Percentiles rank a stretch among this genome's conserved stretches.
Conservation (phyloP, 2,329 filamentous ascomycete species). For the Dactylellina leptospora region DNA sequence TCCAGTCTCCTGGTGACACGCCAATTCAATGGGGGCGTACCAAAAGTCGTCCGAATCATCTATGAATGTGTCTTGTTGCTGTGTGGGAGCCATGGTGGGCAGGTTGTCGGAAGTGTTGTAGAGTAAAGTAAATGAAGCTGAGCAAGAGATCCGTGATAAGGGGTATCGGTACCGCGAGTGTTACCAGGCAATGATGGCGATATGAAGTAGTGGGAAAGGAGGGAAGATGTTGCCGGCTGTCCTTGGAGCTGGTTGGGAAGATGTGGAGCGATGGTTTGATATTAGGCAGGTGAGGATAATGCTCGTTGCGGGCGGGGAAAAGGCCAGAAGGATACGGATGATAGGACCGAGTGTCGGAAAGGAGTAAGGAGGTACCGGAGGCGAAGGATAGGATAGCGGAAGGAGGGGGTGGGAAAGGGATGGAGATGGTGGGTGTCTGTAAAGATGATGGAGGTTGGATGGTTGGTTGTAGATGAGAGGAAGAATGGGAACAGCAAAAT, state of each 20-base stretch:
- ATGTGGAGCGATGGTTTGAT: neutral
- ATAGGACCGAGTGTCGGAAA: neutral
- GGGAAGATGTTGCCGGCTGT: neutral
- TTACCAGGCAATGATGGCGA: neutral
- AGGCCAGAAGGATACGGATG: constrained; percentile 3
- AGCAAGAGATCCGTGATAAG: neutral
- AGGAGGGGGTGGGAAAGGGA: neutral
- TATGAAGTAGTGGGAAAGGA: neutral
- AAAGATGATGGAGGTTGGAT: constrained; percentile 5
- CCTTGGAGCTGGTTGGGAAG: neutral
- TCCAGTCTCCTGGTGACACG: neutral
- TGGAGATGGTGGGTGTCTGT: neutral
- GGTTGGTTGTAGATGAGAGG: constrained; percentile 1
- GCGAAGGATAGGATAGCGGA: neutral
- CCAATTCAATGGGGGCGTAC: constrained; percentile 62
- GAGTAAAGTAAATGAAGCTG: neutral
- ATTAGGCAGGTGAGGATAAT: neutral
- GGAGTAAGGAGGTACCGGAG: neutral
- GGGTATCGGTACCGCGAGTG: constrained; percentile 5
- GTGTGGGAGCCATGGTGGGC: constrained; percentile 67
- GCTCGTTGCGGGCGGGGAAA: neutral
- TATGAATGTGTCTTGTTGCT: constrained; percentile 72
- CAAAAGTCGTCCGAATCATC: constrained; percentile 76
- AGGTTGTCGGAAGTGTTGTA: constrained; percentile 18
- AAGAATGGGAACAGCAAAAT: constrained; percentile 15